A percentile compares a stretch with the other conserved stretches of the same genome.
These are phyloP conservation scores for Piloderma croceum DNA, from an alignment of 768 basidiomycete genomes.

Conservation along the genomic window DNA sequence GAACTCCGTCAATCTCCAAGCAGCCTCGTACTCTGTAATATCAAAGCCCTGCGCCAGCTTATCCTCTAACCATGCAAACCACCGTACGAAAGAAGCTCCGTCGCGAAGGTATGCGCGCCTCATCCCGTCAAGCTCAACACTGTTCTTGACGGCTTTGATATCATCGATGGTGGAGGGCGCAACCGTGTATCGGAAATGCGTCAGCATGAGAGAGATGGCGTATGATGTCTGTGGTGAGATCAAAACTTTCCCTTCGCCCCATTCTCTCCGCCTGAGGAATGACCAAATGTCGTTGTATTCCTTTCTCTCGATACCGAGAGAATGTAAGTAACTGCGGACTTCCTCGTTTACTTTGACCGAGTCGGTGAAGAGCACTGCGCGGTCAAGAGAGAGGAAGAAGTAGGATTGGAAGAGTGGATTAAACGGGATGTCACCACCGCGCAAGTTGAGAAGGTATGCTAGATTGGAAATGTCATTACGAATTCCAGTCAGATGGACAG, in stretches of 20 bases:
- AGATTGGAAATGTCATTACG: constrained; percentile 12
- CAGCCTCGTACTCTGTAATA: constrained; percentile 91
- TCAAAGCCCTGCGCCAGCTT: constrained; percentile 72
- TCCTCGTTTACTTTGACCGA: constrained; percentile 54
- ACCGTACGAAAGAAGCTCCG: constrained; percentile 77
- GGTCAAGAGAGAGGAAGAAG: constrained; percentile 60
- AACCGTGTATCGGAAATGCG: constrained; percentile 74
- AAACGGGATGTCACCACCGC: constrained; percentile 86
- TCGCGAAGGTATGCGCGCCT: constrained; percentile 84
- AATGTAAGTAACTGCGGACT: constrained; percentile 51
- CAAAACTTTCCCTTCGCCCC: constrained; percentile 77
- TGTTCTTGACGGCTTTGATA: constrained; percentile 86
- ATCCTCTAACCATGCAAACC: constrained; percentile 88
- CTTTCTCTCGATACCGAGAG: constrained; percentile 49
- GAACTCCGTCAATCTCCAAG: constrained; percentile 74
- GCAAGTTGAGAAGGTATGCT: constrained; percentile 86
- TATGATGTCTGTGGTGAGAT: constrained; percentile 73
- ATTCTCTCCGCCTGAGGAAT: constrained; percentile 67
- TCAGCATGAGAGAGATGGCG: constrained; percentile 81
- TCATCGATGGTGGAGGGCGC: constrained; percentile 64
- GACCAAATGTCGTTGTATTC: constrained; percentile 79
- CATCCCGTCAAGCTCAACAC: constrained; percentile 77
- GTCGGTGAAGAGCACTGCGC: constrained; percentile 76
- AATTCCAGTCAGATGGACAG: neutral
- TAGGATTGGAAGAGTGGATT: constrained; percentile 92